Evolutionary conservation across 2,329 filamentous ascomycete genomes (phyloP).

Genomic region (Sclerotinia glacialis): DNA sequence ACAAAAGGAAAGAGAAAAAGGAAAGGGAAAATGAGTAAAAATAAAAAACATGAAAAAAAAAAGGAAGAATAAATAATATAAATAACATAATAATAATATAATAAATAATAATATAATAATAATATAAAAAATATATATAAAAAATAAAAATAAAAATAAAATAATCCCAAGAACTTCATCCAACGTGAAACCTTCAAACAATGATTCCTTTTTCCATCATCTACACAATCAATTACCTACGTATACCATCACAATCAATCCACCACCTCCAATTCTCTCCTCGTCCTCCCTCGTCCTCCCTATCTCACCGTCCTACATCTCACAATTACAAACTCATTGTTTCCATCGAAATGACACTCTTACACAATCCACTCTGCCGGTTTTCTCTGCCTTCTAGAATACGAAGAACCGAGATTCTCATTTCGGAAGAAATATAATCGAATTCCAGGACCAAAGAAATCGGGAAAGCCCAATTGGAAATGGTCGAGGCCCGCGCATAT

Average conservation of each 20-base stretch:
- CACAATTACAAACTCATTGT: neutral
- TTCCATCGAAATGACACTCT: slow-evolving; percentile 11
- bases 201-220: too few species aligned
- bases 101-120: too few species aligned
- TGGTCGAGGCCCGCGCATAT: slow-evolving; percentile 9
- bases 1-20: too few species aligned
- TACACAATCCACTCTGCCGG: slow-evolving; percentile 16
- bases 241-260: neutral
- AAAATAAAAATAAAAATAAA: too few species aligned
- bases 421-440: neutral
- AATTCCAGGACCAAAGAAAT: slow-evolving; percentile 9
- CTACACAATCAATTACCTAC: neutral
- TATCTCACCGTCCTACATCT: slow-evolving; percentile 11
- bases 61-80: too few species aligned
- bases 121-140: too few species aligned
- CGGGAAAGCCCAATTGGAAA: neutral
- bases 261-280: too few species aligned
- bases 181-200: too few species aligned
- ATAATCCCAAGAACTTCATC: too few species aligned
- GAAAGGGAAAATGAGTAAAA: too few species aligned
- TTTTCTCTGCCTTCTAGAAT: slow-evolving; percentile 14
- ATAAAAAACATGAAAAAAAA: too few species aligned
- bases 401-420: slow-evolving; percentile 14
- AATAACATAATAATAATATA: too few species aligned
- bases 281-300: neutral